Conservation (phyloP, 1,284 basidiomycete species). For the Binderoboletus segoi region DNA sequence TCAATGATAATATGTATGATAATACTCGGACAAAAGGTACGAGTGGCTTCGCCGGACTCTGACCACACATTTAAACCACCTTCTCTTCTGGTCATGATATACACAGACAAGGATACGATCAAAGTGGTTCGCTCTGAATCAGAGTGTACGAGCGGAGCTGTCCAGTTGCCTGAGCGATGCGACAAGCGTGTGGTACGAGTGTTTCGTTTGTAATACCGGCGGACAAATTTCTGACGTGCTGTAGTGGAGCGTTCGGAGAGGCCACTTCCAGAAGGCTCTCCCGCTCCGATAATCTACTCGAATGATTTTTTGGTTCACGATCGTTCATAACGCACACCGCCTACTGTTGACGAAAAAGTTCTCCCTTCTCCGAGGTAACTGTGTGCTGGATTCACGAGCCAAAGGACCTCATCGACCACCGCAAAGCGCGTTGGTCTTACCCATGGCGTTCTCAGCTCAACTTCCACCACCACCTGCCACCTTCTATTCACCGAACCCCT, state of each 20-base stretch:
- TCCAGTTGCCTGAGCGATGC: constrained; percentile 10
- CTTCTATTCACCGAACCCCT: constrained; percentile 5
- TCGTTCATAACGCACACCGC: not conserved
- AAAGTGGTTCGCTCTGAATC: constrained; percentile 5
- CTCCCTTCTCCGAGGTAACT: not conserved
- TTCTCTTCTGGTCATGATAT: constrained; percentile 16
- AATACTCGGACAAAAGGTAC: constrained; percentile 19
- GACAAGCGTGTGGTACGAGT: constrained; percentile 20
- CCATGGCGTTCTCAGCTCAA: constrained; percentile 1
- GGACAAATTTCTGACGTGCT: constrained; percentile 12
- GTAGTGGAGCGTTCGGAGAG: not conserved
- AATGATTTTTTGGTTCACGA: constrained; percentile 8
- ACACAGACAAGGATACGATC: constrained; percentile 16
- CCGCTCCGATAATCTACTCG: not conserved
- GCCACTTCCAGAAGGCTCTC: not conserved
- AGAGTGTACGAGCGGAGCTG: constrained; percentile 7
- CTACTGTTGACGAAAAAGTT: not conserved
- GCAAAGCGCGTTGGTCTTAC: constrained; percentile 4
- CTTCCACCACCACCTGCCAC: constrained; percentile 1
- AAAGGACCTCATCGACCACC: not conserved
- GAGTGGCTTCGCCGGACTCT: constrained; percentile 21
- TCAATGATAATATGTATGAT: constrained; percentile 22
- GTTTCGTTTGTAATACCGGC: constrained; percentile 16
- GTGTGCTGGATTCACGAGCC: constrained; percentile 2
- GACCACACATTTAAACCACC: constrained; percentile 14